Base-by-base conservation (phyloP, 2,329 filamentous ascomycete species). In the Thielaviopsis ethacetica region DNA sequence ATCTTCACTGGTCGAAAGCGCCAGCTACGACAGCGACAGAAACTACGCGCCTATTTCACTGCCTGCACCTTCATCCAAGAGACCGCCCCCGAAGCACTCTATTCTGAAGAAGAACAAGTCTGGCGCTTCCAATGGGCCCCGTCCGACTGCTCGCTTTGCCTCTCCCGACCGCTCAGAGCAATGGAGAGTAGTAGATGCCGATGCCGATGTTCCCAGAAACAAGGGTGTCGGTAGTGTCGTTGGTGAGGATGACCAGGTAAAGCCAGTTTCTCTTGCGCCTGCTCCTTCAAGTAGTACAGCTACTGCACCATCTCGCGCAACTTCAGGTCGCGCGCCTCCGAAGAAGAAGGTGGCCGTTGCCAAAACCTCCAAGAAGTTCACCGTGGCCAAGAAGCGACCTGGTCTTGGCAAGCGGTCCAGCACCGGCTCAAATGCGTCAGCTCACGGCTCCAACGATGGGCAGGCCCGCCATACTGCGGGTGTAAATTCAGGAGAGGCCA, bases 71-170 rank as follows among this genome's bases (percentile, higher is more conserved):
- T 75, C 75, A 12, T 75, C 76, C 38, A 71, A 73, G 15, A 73
- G 74, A 59, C 72, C 75, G 7, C 27, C 59, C 10, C 59, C 59
- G 5, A 60, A 53, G 54, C 78, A 80, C 63, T 79, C 81, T 0
- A 84, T 83, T 57, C 65, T 83, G 61, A 83, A 82, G 66, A 83
- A 83, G 67, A 70, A 74, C 52, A 73, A 77, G 64, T 76, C 75
- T 15, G 77, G 78, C 59, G 79, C 78, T 30, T 68, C 71, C 21
- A 75, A 73, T 17, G 77, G 78, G 5, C 75, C 78, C 13, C 73
- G 77, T 21, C 79, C 78, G n/a, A 82, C 79, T 9, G 79, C 80
- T 58, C 76, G 79, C n/a, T 83, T 83, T 63, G 74, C 76, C 7
- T 78, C 78, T 17, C 79, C 80, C 1, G 74, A 74, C 34, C 73